These are phyloP conservation scores for Neurospora africana DNA, from an alignment of 495 filamentous ascomycete genomes.

Conservation along the genomic window DNA sequence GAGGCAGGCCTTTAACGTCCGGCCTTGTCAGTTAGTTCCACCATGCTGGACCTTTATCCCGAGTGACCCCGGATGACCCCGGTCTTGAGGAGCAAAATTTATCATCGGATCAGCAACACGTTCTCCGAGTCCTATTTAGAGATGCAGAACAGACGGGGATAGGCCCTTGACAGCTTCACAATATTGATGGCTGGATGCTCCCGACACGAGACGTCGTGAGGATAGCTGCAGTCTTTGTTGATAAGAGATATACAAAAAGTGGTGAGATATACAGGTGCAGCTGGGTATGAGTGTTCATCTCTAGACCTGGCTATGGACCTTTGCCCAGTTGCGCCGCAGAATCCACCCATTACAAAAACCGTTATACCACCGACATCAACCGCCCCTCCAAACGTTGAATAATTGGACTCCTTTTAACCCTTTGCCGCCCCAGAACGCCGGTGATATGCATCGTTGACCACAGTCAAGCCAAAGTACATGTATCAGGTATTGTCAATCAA, in stretches of 20 bases:
- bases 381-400: background rate
- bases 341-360: background rate
- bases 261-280: background rate
- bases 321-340: background rate
- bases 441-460: slow-evolving; percentile 3
- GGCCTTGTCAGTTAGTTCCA: background rate
- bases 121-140: background rate
- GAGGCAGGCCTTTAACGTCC: background rate
- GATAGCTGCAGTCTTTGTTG: background rate
- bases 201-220: background rate
- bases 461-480: slow-evolving; percentile 2
- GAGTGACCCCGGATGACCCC: background rate
- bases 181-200: background rate
- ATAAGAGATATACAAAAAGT: background rate
- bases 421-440: background rate
- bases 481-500: background rate
- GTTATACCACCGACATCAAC: background rate
- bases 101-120: background rate
- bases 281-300: background rate
- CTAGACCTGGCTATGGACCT: background rate
- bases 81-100: background rate
- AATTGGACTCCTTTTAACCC: background rate
- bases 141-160: background rate
- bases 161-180: background rate
- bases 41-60: background rate